A percentile compares a stretch with the other conserved stretches of the same genome.
These are phyloP conservation scores for Kodamaea lidongshanica DNA, from an alignment of 805 yeast species.

Conservation along the genomic window DNA sequence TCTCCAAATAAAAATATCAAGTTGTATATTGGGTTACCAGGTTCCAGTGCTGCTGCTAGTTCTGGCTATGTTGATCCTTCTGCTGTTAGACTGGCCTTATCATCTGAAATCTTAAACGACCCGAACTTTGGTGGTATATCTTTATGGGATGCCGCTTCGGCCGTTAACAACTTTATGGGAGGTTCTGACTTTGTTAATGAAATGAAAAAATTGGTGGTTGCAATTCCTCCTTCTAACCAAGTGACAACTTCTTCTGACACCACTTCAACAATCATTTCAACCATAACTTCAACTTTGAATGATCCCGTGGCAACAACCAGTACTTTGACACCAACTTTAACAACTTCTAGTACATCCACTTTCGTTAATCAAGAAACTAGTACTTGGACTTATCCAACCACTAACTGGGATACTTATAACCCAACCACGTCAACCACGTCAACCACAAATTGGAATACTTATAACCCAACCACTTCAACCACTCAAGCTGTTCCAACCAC, in stretches of 20 bases:
- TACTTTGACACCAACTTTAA: no score
- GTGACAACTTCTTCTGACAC: constrained; percentile 2
- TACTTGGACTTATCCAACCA: constrained; percentile 5
- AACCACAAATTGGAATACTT: constrained; percentile 3
- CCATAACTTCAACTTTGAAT: no score
- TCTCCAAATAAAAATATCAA: constrained; percentile 67
- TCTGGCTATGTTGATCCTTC: constrained; percentile 43
- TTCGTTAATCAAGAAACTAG: no score
- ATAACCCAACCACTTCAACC: constrained; percentile 4
- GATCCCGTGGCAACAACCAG: constrained; percentile 9
- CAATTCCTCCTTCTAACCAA: constrained; percentile 5
- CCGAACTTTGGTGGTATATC: constrained; percentile 33
- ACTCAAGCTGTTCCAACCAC: constrained; percentile 6
- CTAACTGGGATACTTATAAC: constrained; percentile 3
- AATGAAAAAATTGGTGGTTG: constrained; percentile 14
- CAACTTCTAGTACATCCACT: constrained; percentile 2
- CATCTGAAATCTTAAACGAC: constrained; percentile 13
- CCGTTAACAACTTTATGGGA: constrained; percentile 10
- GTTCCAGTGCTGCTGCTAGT: constrained; percentile 42
- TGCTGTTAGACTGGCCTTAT: constrained; percentile 13
- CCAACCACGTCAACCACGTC: constrained; percentile 6
- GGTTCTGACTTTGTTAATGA: constrained; percentile 14
- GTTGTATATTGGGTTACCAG: constrained; percentile 69
- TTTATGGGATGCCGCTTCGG: constrained; percentile 34
- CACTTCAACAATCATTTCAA: no score